Evolutionary conservation across 768 basidiomycete species (phyloP).

Genomic region (Tricholoma matsutake): DNA sequence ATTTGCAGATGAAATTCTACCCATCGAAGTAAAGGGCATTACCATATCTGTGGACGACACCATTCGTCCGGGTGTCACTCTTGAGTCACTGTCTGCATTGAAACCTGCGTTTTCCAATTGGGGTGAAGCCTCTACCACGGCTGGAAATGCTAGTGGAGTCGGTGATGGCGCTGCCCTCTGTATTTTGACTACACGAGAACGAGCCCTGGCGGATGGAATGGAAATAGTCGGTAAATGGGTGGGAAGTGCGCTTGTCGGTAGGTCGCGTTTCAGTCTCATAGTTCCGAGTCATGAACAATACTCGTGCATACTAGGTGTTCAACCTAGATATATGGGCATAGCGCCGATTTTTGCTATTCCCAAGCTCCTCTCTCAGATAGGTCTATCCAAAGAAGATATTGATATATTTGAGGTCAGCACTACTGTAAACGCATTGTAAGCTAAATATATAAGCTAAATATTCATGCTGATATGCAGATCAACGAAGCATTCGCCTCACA

Average conservation of each 20-base stretch:
- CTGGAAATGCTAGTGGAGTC: conserved; percentile 84
- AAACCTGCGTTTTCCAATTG: conserved; percentile 88
- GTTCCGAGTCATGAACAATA: neutral
- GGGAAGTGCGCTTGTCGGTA: conserved; percentile 72
- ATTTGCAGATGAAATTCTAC: conserved; percentile 88
- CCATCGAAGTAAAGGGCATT: conserved; percentile 69
- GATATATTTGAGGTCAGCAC: conserved; percentile 69
- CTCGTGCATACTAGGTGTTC: conserved; percentile 49
- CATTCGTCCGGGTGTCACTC: conserved; percentile 79
- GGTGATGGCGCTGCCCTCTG: conserved; percentile 92
- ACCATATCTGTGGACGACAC: conserved; percentile 79
- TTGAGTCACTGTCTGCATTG: conserved; percentile 70
- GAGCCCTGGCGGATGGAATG: conserved; percentile 75
- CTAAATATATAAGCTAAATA: neutral
- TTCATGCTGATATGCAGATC: conserved; percentile 42
- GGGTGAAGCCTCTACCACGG: conserved; percentile 69
- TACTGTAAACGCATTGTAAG: neutral
- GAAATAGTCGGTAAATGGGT: conserved; percentile 84
- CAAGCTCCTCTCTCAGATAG: conserved; percentile 57
- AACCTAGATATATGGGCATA: conserved; percentile 78
- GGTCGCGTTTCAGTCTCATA: conserved; percentile 14
- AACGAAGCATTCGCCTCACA: conserved; percentile 94
- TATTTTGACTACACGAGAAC: conserved; percentile 75
- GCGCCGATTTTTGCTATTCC: conserved; percentile 71
- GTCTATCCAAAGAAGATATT: conserved; percentile 68